Evolutionary conservation across 148 eudicot species (phyloP), one percentile per base, ranked within the genome.

Genomic region (Nepenthes mirabilis): DNA sequence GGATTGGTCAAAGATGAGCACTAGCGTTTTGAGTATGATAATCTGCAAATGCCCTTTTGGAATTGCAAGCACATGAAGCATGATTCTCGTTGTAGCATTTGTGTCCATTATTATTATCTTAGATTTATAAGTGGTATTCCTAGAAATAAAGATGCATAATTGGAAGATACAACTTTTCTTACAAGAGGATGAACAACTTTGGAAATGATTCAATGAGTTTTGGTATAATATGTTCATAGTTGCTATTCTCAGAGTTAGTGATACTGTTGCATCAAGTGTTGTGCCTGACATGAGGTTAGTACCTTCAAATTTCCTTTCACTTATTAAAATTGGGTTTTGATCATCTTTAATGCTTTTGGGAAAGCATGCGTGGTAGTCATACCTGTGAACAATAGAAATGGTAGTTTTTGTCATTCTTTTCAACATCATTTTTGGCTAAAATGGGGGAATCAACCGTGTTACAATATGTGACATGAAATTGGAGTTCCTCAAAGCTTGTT

Each of bases 1-100:
- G 95, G 79, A 91, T 90, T 54, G 97, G 97, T 45, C 83, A 75
- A 95, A 91, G 70, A 77, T 70, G 77, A 91, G 97, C 75, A 91
- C 95, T 62, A 89, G 97, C 35, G 90, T 91, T 55, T 67, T 91
- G 71, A 87, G 93, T 72, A 85, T 87, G 95, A 87, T 23, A 85
- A 75, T 83, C 95, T 43, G 97, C 93, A 65, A 91, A 91, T 78
- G 93, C 95, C 23, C 75, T 91, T 66, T 70, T 91, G 80, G 93
- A 85, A 75, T 59, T 91, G 56, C 93, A 93, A 52, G 70, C 81
- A 76, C 83, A 61, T 79, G 79, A 50, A 52, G 64, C 37, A 68
- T 74, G 47, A 60, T 91, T 65, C 77, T 80, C 76, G 81, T 93
- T 65, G 95, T 93, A 64, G 65, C 84, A 47, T 54, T 43, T 33